Percentiles rank a stretch among this genome's conserved stretches.
These are phyloP conservation scores for Paramecium pentaurelia DNA, from an alignment of 73 alveolate genomes.

Conservation along the genomic window DNA sequence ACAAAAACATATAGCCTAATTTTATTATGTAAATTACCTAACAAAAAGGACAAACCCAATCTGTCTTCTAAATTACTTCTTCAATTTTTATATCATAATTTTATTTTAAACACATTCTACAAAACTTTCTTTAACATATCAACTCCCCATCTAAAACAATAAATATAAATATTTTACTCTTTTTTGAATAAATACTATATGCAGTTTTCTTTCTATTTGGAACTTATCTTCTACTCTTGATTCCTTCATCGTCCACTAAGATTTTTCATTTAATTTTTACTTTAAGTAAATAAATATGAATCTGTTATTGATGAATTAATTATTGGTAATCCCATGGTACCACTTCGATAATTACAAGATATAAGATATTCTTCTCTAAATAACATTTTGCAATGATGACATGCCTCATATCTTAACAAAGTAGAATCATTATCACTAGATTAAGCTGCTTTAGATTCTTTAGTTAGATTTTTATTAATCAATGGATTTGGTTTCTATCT, in stretches of 20 bases:
- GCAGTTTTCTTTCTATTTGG: slow-evolving; percentile 37
- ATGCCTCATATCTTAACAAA: neutral
- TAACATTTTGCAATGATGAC: slow-evolving; percentile 47
- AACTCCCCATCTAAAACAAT: neutral
- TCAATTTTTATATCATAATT: neutral
- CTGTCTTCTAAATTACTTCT: neutral
- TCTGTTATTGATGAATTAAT: slow-evolving; percentile 37
- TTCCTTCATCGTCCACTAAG: slow-evolving; percentile 26
- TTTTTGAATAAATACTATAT: slow-evolving; percentile 17
- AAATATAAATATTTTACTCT: neutral
- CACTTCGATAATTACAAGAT: slow-evolving; percentile 41
- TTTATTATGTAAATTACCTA: neutral
- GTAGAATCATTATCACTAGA: neutral
- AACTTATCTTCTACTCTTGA: slow-evolving; percentile 14
- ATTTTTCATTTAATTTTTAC: neutral
- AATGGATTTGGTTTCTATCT: slow-evolving; percentile 38
- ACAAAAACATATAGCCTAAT: slow-evolving; percentile 26
- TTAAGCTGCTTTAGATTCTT: neutral
- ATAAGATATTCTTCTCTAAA: slow-evolving; percentile 44
- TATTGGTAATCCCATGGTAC: slow-evolving; percentile 33
- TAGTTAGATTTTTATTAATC: neutral
- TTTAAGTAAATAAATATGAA: slow-evolving; percentile 29
- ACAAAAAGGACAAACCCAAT: slow-evolving; percentile 46
- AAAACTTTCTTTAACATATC: slow-evolving; percentile 12
- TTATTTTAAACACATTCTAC: slow-evolving; percentile 14